These are phyloP conservation scores for Candida chilensis DNA, from an alignment of 805 yeast species.

Conservation along the genomic window DNA sequence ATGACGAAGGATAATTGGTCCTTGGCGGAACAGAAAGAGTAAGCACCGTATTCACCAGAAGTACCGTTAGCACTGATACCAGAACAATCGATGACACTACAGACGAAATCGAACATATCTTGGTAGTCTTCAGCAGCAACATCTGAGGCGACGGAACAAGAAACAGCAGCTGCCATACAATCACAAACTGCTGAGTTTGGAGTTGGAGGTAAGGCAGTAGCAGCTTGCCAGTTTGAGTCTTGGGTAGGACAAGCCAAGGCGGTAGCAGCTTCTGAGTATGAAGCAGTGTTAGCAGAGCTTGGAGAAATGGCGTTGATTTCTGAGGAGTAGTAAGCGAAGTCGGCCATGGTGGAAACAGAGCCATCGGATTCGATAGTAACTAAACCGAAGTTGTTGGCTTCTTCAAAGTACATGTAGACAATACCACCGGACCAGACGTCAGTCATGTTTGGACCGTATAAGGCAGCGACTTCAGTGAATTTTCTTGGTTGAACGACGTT, in stretches of 20 bases:
- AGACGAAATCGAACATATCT: constrained; percentile 47
- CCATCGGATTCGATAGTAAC: constrained; percentile 40
- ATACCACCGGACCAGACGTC: constrained; percentile 88
- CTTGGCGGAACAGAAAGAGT: constrained; percentile 61
- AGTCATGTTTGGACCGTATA: constrained; percentile 63
- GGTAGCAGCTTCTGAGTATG: constrained; percentile 27
- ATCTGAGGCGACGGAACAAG: constrained; percentile 51
- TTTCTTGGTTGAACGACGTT: constrained; percentile 60
- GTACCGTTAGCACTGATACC: constrained; percentile 58
- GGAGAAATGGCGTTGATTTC: constrained; percentile 50
- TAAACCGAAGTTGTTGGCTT: constrained; percentile 67
- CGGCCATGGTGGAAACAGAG: constrained; percentile 50
- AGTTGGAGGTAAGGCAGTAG: constrained; percentile 68
- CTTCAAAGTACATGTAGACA: constrained; percentile 79
- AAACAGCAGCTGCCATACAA: constrained; percentile 46
- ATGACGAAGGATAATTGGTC: constrained; percentile 58
- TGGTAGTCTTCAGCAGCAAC: constrained; percentile 51
- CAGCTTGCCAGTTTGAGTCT: constrained; percentile 52
- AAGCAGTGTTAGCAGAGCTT: constrained; percentile 29
- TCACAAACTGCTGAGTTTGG: constrained; percentile 58
- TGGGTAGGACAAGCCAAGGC: constrained; percentile 52
- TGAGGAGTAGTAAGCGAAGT: constrained; percentile 53
- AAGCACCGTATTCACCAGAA: constrained; percentile 61
- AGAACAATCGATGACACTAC: constrained; percentile 50
- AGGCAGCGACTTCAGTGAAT: constrained; percentile 62